Evolutionary conservation across 139 green algal genomes (phyloP), one percentile per base, ranked within the genome.

Genomic region (Dunaliella primolecta): DNA sequence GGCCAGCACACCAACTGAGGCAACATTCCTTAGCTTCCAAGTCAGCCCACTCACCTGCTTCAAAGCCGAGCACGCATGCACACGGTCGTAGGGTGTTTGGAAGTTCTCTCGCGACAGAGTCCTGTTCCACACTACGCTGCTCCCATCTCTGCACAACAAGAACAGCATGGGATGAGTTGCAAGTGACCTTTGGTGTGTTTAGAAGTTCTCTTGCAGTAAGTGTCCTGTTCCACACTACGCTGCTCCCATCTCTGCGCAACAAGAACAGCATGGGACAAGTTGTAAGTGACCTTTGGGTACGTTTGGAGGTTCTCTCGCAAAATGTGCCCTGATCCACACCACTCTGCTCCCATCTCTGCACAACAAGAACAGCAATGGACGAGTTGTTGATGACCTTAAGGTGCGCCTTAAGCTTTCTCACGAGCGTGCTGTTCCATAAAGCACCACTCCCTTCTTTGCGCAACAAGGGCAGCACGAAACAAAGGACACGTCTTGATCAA

Each of bases 91-190:
- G 1, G 87, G 84, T 36, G 82, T 93, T 27, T 80, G 83, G 76
- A 92, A 95, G 34, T 82, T 83, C 86, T 96, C 92, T 29, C 91
- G 85, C 29, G 88, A 89, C 56, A 96, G 94, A 33, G 91, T 91
- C 32, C 95, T 92, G 90, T 96, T 98, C 95, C 95, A 98, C 94
- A 98, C 95, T 11, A 98, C 92, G 34, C 88, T 93, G 88, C 93
- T 94, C 7, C 88, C 84, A 76, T 95, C 92, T 11, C 91, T 94
- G 89, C 78, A 46, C 1, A 34, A 35, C 57, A 34, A 75, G 11
- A 37, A 81, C n/a, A n/a, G n/a, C n/a, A n/a, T n/a, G n/a, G n/a
- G n/a, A n/a, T n/a, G n/a, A n/a, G n/a, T n/a, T n/a, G n/a, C n/a
- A n/a, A n/a, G n/a, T n/a, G n/a, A n/a, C n/a, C n/a, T n/a, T n/a